These are phyloP conservation scores for Colletotrichum sp. DNA, from an alignment of 2,329 filamentous ascomycete genomes.

Conservation along the genomic window DNA sequence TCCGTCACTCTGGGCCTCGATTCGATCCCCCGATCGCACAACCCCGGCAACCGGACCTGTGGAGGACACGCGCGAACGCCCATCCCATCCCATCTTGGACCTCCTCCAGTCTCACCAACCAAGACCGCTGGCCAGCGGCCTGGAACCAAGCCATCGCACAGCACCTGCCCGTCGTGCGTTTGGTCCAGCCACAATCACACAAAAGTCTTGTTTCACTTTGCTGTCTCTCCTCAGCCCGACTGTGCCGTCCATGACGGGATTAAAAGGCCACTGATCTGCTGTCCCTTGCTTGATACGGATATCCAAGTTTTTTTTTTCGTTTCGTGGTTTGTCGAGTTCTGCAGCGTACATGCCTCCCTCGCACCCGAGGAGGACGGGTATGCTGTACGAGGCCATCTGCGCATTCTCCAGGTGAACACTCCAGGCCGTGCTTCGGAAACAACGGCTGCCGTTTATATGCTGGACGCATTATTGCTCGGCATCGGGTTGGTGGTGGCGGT, in stretches of 20 bases:
- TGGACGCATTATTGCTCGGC: background rate
- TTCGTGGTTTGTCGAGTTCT: background rate
- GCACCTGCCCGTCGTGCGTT: background rate
- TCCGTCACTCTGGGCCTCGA: background rate
- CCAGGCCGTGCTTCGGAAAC: background rate
- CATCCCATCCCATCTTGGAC: background rate
- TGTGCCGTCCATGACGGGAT: background rate
- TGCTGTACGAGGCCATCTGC: background rate
- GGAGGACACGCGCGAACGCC: background rate
- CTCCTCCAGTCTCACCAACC: background rate
- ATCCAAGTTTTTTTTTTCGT: background rate
- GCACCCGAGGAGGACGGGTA: background rate
- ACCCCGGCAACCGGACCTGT: constrained; percentile 17
- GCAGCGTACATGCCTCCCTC: background rate
- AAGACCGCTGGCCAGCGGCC: constrained; percentile 1
- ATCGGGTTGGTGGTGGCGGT: background rate
- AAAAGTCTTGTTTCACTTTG: constrained; percentile 4
- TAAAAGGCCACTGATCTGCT: background rate
- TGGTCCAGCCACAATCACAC: constrained; percentile 11
- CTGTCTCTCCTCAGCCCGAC: background rate
- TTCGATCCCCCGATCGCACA: constrained; percentile 14
- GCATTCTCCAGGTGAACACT: background rate
- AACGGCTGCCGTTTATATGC: background rate
- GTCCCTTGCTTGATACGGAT: background rate
- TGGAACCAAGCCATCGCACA: background rate